Evolutionary conservation across 2,329 filamentous ascomycete species (phyloP), one percentile per base, ranked within the genome.

Genomic region (Colletotrichum godetiae): DNA sequence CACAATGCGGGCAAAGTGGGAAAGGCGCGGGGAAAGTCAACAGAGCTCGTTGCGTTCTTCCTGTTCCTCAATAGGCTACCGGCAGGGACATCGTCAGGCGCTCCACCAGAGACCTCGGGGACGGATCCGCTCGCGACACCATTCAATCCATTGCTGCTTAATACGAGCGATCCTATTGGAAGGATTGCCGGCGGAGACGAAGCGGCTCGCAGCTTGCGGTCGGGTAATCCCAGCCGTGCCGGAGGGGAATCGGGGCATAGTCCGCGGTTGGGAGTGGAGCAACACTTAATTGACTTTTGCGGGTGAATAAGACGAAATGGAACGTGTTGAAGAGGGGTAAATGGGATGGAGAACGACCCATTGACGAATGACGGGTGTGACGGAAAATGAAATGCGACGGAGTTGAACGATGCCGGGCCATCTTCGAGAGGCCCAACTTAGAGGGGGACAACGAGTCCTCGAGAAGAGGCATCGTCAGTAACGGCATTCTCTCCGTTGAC

Each of bases 41-140:
- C 42, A 19, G 27, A 15, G 27, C 29, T 7, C 27, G 33, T 24
- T 56, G 31, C 22, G 37, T 52, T 37, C 49, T 11, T 24, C 29
- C 58, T 37, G n/a, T 24, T 10, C n/a, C 31, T 63, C 29, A 33
- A 15, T 31, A 37, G 49, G 27, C 22, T 42, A n/a, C 22, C n/a
- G 13, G 29, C n/a, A 29, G 29, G 64, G 64, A 58, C 19, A 15
- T 27, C 37, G 55, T 13, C 13, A 13, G 27, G 27, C 8, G 27
- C 49, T 64, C 67, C 67, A 68, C 67, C 58, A 27, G 37, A 57
- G 33, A 27, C 52, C 37, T 35, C 52, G 58, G 64, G 63, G 27
- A n/a, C 27, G 68, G 69, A 63, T 63, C 69, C 69, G 65, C 59
- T 72, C 69, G 65, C 58, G 63, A 57, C n/a, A 22, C n/a, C 68